Evolutionary conservation across 2,329 filamentous ascomycete genomes (phyloP), one percentile per base, ranked within the genome.

Genomic region (Trichophyton mentagrophytes): DNA sequence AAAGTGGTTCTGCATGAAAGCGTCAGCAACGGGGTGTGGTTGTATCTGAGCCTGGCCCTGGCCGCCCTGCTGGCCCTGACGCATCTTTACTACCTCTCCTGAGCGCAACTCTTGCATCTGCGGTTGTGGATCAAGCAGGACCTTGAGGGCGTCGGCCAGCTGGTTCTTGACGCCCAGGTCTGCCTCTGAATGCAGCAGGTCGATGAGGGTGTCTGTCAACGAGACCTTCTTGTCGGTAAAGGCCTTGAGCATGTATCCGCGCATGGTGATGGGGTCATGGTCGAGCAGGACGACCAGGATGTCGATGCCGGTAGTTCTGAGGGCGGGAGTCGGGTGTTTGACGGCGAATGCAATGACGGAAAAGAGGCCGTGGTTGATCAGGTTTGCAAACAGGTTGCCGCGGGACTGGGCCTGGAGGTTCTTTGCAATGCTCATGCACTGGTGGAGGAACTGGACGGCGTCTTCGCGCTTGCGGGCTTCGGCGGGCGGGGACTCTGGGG

Each of bases 151-250:
- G 76, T 99, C 93, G 2, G 91, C 90, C 69, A 97, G 87, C 72
- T 97, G 93, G 30, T 90, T 90, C 74, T 96, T 96, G 64, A 97
- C 90, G 0, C 93, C 93, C 15, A 97, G 79, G 69, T 99, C 93
- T 17, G 89, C 87, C 75, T 99, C 93, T 1, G 93, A 85, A 55
- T 97, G 81, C 1, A 99, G 81, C 47, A 99, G 80, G 67, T 96
- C 92, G 62, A 97, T 95, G 46, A 99, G 77, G 0, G 89, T 95
- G 70, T 97, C 93, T 1, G 90, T 96, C 60, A 99, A 76, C 3
- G 90, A 89, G 1, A 86, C 84, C 66, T 89, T 85, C 70, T 91
- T 91, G 65, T 96, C 90, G 65, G 87, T 86, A 64, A 96, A 87
- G 66, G 95, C 90, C 64, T 90, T 89, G 72, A 96, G 92, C 67